Conservation (phyloP, 495 filamentous ascomycete species). For the Aspergillus incahuasiensis region DNA sequence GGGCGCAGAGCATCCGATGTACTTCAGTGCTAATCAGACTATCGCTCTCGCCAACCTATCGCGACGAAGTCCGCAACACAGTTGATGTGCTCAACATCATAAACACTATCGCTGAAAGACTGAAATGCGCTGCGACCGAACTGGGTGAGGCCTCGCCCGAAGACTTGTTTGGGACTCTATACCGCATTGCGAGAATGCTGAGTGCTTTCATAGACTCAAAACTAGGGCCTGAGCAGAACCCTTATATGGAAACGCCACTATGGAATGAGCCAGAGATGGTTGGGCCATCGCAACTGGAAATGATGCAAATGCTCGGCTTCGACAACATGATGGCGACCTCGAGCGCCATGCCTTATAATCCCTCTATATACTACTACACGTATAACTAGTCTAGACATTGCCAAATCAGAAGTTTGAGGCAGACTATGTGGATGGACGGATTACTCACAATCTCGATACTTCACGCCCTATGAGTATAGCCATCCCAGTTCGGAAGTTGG, state of each 20-base stretch:
- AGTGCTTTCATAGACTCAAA: not conserved
- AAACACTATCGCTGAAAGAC: not conserved
- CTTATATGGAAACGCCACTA: not conserved
- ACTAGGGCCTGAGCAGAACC: not conserved
- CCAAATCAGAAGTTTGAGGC: too few species aligned
- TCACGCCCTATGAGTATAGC: not conserved
- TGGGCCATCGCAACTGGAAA: not conserved
- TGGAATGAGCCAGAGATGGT: not conserved
- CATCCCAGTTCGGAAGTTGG: constrained; percentile 17
- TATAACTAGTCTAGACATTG: not conserved
- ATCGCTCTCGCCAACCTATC: not conserved
- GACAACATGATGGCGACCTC: not conserved
- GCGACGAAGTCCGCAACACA: not conserved
- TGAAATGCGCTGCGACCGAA: not conserved
- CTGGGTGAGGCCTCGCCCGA: not conserved
- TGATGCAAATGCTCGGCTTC: not conserved
- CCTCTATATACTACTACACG: not conserved
- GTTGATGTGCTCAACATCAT: not conserved
- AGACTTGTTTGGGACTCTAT: not conserved
- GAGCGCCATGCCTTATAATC: not conserved
- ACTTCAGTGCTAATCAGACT: not conserved
- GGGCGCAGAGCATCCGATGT: not conserved
- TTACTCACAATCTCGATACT: not conserved
- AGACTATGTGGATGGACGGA: not conserved
- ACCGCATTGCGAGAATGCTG: not conserved